These are phyloP conservation scores for Boletus rubropictus DNA, from an alignment of 768 basidiomycete species.

Conservation along the genomic window DNA sequence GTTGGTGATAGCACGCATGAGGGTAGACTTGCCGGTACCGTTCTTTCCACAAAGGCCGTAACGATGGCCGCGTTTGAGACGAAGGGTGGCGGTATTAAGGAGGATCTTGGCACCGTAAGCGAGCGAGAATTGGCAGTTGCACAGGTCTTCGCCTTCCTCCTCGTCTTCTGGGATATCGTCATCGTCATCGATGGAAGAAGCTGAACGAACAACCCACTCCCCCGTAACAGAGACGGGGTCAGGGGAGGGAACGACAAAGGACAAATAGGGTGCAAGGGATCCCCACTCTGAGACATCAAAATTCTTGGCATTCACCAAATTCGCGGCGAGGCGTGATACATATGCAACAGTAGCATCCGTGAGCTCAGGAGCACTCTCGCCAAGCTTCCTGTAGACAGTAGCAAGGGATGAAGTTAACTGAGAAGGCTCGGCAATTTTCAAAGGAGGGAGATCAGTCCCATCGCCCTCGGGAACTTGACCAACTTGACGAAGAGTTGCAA, in stretches of 20 bases:
- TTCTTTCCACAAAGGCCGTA: constrained; percentile 99
- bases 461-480: constrained; percentile 84
- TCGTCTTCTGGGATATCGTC: constrained; percentile 75
- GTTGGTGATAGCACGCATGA: constrained; percentile 91
- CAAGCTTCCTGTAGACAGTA: constrained; percentile 82
- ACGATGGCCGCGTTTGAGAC: constrained; percentile 97
- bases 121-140: constrained; percentile 98
- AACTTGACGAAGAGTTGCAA: constrained; percentile 91
- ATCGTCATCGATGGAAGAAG: constrained; percentile 68
- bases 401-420: constrained; percentile 62
- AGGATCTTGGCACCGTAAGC: constrained; percentile 99
- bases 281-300: constrained; percentile 90
- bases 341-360: constrained; percentile 61
- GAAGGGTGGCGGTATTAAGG: constrained; percentile 92
- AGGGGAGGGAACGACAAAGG: constrained; percentile 56
- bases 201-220: constrained; percentile 89
- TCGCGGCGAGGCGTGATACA: constrained; percentile 73
- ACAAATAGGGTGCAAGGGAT: constrained; percentile 68
- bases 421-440: constrained; percentile 69
- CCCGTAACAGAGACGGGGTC: constrained; percentile 63
- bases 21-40: constrained; percentile 95
- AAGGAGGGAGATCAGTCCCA: constrained; percentile 85
- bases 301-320: constrained; percentile 85
- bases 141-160: constrained; percentile 97
- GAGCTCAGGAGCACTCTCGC: constrained; percentile 49